These are phyloP conservation scores for Leccinum pachyderme DNA, from an alignment of 1,284 basidiomycete genomes.

Conservation along the genomic window DNA sequence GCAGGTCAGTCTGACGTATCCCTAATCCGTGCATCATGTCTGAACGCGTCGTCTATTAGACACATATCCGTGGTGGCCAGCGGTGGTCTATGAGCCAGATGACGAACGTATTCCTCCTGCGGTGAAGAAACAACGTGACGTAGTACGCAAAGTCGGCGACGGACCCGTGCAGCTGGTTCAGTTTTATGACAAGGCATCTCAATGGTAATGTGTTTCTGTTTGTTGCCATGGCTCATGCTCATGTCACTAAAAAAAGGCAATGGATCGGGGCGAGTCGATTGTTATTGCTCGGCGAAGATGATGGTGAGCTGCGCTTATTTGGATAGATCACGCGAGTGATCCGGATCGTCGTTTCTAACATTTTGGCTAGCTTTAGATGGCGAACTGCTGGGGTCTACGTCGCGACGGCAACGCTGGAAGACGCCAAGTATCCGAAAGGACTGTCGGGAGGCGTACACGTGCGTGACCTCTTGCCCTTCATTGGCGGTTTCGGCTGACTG, in stretches of 20 bases:
- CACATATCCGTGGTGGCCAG: slow-evolving; percentile 61
- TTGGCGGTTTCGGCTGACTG: neutral
- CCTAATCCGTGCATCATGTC: neutral
- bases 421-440: slow-evolving; percentile 40
- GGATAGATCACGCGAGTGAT: neutral
- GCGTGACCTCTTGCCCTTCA: slow-evolving; percentile 19
- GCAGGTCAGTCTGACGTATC: slow-evolving; percentile 34
- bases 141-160: slow-evolving; percentile 32
- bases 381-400: slow-evolving; percentile 45
- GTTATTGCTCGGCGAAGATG: slow-evolving; percentile 54
- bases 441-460: slow-evolving; percentile 51
- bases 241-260: slow-evolving; percentile 40
- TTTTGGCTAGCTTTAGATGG: slow-evolving; percentile 44
- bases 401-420: slow-evolving; percentile 51
- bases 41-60: slow-evolving; percentile 14
- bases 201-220: slow-evolving; percentile 46
- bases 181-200: slow-evolving; percentile 62
- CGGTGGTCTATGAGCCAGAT: slow-evolving; percentile 53
- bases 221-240: neutral
- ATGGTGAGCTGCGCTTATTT: slow-evolving; percentile 40
- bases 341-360: slow-evolving; percentile 3
- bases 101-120: slow-evolving; percentile 49
- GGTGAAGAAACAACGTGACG: slow-evolving; percentile 42
- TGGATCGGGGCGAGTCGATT: slow-evolving; percentile 51
- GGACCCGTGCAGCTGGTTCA: slow-evolving; percentile 53